A percentile compares a stretch with the other conserved stretches of the same genome.
phyloP scores from a whole-genome alignment of 352 stramenopile species.

The Globisporangium viniferum region DNA sequence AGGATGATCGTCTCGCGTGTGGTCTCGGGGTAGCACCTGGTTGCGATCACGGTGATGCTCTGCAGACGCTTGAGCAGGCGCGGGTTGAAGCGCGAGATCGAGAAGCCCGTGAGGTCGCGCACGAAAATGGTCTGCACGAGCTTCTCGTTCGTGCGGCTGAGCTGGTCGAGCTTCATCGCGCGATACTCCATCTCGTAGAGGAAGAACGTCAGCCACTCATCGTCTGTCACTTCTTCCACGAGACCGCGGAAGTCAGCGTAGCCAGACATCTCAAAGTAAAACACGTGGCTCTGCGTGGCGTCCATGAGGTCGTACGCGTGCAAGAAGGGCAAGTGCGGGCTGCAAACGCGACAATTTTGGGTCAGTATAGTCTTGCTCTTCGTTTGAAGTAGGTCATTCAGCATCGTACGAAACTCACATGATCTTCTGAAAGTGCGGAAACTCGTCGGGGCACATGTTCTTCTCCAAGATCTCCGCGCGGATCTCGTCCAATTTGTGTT shows the following conservation, averaged over 20 bases:
- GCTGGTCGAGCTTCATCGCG: conserved; percentile 57
- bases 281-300: conserved; percentile 34
- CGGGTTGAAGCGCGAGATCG: conserved; percentile 53
- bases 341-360: conserved; percentile 5
- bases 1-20: conserved; percentile 54
- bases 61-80: conserved; percentile 47
- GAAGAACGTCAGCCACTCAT: conserved; percentile 68
- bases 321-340: conserved; percentile 52
- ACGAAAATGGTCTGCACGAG: conserved; percentile 63
- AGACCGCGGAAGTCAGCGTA: conserved; percentile 59
- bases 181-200: conserved; percentile 77
- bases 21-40: conserved; percentile 65
- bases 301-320: conserved; percentile 60
- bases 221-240: conserved; percentile 55
- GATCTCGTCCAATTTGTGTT: conserved; percentile 56
- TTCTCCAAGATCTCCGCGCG: conserved; percentile 47
- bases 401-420: conserved; percentile 23
- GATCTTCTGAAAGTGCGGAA: conserved; percentile 69
- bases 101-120: conserved; percentile 65
- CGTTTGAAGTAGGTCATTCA: not conserved
- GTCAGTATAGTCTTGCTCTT: too few species aligned
- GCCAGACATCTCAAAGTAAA: conserved; percentile 73
- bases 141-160: conserved; percentile 51
- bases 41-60: conserved; percentile 40
- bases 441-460: conserved; percentile 48